Evolutionary conservation across 495 filamentous ascomycete genomes (phyloP).

Genomic region (Usnea hakonensis): DNA sequence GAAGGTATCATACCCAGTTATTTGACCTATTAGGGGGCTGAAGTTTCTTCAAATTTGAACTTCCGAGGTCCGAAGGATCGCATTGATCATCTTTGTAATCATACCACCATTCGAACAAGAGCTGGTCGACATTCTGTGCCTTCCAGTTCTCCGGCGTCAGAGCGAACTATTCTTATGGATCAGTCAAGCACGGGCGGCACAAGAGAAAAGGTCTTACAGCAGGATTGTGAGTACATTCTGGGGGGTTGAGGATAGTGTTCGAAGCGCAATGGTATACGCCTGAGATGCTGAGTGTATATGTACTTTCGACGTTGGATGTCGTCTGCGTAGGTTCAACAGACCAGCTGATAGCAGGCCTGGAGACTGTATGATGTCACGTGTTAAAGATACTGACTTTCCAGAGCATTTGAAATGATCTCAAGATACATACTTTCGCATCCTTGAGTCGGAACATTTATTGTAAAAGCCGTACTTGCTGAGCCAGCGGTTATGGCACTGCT

Average conservation of each 20-base stretch:
- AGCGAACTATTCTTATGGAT: not conserved
- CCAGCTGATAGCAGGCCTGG: not conserved
- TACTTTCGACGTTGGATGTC: not conserved
- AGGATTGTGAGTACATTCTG: not conserved
- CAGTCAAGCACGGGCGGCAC: too few relatives aligned
- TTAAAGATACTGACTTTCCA: not conserved
- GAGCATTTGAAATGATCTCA: not conserved
- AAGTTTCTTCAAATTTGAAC: not conserved
- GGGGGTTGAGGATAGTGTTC: not conserved
- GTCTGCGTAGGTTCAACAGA: not conserved
- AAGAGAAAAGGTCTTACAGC: not conserved
- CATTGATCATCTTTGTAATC: not conserved
- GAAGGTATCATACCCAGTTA: not conserved
- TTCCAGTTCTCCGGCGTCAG: not conserved
- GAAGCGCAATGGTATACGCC: constrained; percentile 4
- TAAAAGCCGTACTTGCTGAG: not conserved
- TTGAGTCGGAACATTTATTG: not conserved
- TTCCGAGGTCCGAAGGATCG: not conserved
- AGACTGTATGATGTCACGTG: not conserved
- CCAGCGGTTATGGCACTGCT: not conserved
- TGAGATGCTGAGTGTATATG: constrained; percentile 2
- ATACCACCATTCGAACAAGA: constrained; percentile 2
- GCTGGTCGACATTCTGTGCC: not conserved
- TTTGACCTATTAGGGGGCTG: not conserved
- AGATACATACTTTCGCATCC: not conserved